Percentiles rank a stretch among this genome's conserved stretches.
Conservation (phyloP, 805 yeast genomes). For the Candida ovalis region DNA sequence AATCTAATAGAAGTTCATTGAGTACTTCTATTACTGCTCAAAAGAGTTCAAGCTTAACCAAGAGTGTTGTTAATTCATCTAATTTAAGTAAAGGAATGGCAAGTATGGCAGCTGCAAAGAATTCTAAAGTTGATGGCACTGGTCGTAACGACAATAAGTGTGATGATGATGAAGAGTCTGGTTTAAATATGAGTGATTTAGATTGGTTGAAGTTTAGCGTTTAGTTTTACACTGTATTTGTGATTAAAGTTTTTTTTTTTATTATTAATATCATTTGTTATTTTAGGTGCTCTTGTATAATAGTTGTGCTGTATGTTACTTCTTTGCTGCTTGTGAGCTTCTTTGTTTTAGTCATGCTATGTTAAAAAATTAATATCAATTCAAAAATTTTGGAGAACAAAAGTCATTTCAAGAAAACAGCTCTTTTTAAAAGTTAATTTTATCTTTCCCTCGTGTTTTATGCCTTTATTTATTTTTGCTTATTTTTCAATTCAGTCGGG, state of each 20-base stretch:
- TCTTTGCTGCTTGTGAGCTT: not conserved
- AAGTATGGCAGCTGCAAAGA: slow-evolving; percentile 4
- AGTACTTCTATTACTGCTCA: not conserved
- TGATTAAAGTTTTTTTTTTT: too few species aligned
- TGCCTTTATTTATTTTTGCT: not conserved
- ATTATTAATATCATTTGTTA: not conserved
- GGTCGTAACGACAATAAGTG: not conserved
- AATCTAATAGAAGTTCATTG: slow-evolving; percentile 1
- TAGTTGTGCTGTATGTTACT: not conserved
- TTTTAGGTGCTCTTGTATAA: not conserved
- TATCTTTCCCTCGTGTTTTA: not conserved
- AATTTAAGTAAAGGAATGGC: slow-evolving; percentile 17
- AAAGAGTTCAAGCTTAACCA: slow-evolving; percentile 13
- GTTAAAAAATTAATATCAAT: not conserved
- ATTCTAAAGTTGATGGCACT: not conserved
- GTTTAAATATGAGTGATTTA: slow-evolving; percentile 23
- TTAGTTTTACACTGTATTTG: slow-evolving; percentile 5
- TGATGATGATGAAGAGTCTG: not conserved
- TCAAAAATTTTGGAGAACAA: not conserved
- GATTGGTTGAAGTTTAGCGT: slow-evolving; percentile 36
- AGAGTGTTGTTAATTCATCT: slow-evolving; percentile 10
- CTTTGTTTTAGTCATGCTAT: not conserved
- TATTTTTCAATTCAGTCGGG: not conserved
- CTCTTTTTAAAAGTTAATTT: not conserved
- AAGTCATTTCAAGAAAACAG: not conserved